phyloP scores from a whole-genome alignment of 352 stramenopile species.

The Globisporangium alternatum region DNA sequence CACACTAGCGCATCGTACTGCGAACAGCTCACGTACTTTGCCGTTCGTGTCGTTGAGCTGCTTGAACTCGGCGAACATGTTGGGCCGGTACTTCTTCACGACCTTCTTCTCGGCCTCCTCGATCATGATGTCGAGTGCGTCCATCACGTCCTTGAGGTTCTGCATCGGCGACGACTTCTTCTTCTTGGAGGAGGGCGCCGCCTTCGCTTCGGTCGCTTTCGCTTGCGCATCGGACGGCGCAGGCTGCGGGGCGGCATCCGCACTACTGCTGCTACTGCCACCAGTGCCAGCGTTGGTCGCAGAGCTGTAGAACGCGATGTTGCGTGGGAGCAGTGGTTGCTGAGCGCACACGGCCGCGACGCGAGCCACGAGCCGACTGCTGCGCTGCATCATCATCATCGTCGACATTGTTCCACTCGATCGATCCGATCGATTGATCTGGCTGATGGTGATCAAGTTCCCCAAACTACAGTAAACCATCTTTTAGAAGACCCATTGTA shows the following conservation, averaged over 20 bases:
- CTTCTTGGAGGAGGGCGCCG: slow-evolving; percentile 1
- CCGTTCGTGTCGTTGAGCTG: slow-evolving; percentile 85
- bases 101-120: slow-evolving; percentile 83
- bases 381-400: slow-evolving; percentile 1
- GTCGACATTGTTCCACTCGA: neutral
- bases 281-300: neutral
- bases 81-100: slow-evolving; percentile 83
- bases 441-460: slow-evolving; percentile 10
- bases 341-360: neutral
- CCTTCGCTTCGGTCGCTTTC: neutral
- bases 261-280: neutral
- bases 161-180: slow-evolving; percentile 57
- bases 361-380: neutral
- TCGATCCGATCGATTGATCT: neutral
- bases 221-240: neutral
- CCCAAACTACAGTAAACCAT: neutral
- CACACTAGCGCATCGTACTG: neutral
- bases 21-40: slow-evolving; percentile 32
- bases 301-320: slow-evolving; percentile 3
- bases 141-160: slow-evolving; percentile 71
- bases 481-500: neutral
- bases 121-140: slow-evolving; percentile 79
- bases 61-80: slow-evolving; percentile 89
- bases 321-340: neutral
- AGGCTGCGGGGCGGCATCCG: neutral